Base-by-base conservation (phyloP, 2,329 filamentous ascomycete species). In the Exophiala calicioides region DNA sequence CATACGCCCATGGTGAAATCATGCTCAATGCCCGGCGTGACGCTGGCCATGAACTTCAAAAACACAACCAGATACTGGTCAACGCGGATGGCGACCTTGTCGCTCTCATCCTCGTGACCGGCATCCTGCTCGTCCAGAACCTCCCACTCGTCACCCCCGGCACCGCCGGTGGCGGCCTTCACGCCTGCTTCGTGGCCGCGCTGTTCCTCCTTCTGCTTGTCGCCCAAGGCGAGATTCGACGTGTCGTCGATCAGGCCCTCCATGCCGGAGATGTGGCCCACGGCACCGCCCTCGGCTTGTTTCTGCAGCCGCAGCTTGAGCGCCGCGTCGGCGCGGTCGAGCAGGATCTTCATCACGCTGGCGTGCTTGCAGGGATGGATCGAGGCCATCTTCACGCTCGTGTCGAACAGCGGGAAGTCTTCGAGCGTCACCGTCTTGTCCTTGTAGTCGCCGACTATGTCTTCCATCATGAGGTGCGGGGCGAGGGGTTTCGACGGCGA, bases 391-490 rank as follows among this genome's bases (percentile, higher is more conserved):
- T 96, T 95, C 65, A 96, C 82, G 60, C 84, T 85, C 63, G 88
- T 85, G 56, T 88, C 86, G 66, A 94, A 93, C 74, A 95, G 96
- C 35, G 89, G 90, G 65, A 98, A 98, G 69, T 96, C 90, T 66
- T 98, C 93, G 49, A 97, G 82, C 1, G 93, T 98, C 51, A 98
- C 93, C 0, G 93, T 98, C 77, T 98, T 98, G 74, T 95, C 90
- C 66, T 94, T 94, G 76, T 95, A 95, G 73, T 95, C 90, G 53
- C 90, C 90, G 26, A 95, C 87, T 47, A 95, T 95, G 66, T 95
- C 90, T 68, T 95, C 88, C 87, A 95, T 94, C 90, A 95, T 95
- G 41, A 85, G 76, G 40, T 86, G 79, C 2, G 90, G 90, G 3
- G 86, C 81, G 0, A 95, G 83, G 1, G 90, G 90, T 56, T 90